These are phyloP conservation scores for Glycine latifolia DNA, from an alignment of 306 rosid genomes.

Conservation along the genomic window DNA sequence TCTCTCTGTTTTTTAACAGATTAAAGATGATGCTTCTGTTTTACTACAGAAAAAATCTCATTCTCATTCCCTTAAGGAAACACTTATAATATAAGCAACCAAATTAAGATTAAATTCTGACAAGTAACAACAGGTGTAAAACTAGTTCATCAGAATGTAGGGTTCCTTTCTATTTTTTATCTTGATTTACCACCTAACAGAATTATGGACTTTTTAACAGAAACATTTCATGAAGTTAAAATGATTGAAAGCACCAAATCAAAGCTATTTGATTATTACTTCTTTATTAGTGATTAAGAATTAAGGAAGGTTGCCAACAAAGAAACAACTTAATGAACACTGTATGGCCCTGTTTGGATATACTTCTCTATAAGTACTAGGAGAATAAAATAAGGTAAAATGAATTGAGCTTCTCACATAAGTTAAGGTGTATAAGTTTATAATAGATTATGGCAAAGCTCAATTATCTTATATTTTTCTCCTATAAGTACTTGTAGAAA, in stretches of 20 bases:
- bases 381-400: neutral
- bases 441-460: neutral
- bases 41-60: neutral
- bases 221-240: constrained; percentile 32
- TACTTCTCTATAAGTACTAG: neutral
- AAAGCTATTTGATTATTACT: constrained; percentile 13
- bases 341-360: neutral
- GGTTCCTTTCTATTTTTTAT: neutral
- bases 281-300: constrained; percentile 23
- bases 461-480: neutral
- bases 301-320: constrained; percentile 30
- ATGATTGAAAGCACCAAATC: constrained; percentile 35
- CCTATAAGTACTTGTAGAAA: neutral
- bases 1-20: neutral
- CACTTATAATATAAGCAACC: neutral
- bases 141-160: constrained; percentile 15
- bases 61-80: neutral
- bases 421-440: neutral
- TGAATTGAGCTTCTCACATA: neutral
- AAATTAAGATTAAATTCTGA: constrained; percentile 3
- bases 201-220: neutral
- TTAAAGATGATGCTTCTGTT: neutral
- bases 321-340: constrained; percentile 32
- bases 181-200: constrained; percentile 7
- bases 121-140: neutral